Evolutionary conservation across 768 basidiomycete species (phyloP).

Genomic region (Podaxis sp.): DNA sequence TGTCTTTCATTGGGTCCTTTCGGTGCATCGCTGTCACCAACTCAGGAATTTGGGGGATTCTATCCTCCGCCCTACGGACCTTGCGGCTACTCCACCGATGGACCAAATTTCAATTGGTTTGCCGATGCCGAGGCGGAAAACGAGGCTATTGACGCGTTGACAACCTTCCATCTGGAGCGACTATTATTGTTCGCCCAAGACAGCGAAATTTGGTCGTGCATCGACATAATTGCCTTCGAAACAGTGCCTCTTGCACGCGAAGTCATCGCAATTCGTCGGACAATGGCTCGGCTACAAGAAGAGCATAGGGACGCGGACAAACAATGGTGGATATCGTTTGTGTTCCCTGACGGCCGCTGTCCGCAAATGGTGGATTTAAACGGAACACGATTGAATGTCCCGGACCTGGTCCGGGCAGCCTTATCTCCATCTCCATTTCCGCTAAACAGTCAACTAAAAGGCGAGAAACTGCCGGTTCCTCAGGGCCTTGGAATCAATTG

Average conservation of each 20-base stretch:
- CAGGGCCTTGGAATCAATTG: slow-evolving; percentile 76
- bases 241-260: slow-evolving; percentile 71
- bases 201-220: slow-evolving; percentile 44
- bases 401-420: slow-evolving; percentile 43
- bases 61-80: slow-evolving; percentile 81
- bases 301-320: slow-evolving; percentile 36
- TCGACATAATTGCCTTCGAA: slow-evolving; percentile 76
- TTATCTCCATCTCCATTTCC: slow-evolving; percentile 23
- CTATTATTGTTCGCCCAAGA: slow-evolving; percentile 53
- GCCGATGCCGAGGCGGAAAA: slow-evolving; percentile 27
- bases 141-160: slow-evolving; percentile 49
- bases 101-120: slow-evolving; percentile 43
- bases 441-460: slow-evolving; percentile 13
- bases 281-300: slow-evolving; percentile 42
- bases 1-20: slow-evolving; percentile 75
- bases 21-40: slow-evolving; percentile 61
- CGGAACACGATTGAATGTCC: slow-evolving; percentile 25
- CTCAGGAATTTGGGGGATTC: slow-evolving; percentile 72
- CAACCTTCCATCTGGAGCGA: slow-evolving; percentile 62
- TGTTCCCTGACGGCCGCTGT: slow-evolving; percentile 52
- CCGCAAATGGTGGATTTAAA: slow-evolving; percentile 34
- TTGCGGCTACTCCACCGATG: slow-evolving; percentile 32
- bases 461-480: slow-evolving; percentile 27
- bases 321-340: slow-evolving; percentile 74
- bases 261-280: slow-evolving; percentile 59